Percentiles rank a stretch among this genome's conserved stretches.
Conservation (phyloP, 2,329 filamentous ascomycete species). For the Lasiodiplodia sp. region DNA sequence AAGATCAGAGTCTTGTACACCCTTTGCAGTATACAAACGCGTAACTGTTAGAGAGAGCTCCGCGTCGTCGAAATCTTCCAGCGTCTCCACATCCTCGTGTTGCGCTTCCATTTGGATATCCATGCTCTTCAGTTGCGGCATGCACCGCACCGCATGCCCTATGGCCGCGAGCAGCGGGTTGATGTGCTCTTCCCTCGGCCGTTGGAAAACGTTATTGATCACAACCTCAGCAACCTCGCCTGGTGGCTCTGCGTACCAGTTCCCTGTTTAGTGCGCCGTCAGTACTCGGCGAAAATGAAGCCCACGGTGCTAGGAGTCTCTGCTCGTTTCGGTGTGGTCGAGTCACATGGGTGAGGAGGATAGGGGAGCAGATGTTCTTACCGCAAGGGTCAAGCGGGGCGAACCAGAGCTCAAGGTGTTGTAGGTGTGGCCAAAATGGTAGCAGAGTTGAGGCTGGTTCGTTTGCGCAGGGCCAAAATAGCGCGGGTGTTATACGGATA, state of each 20-base stretch:
- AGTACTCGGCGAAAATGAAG: neutral
- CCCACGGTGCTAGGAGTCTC: too few species aligned
- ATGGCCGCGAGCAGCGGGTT: neutral
- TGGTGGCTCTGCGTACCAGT: too few species aligned
- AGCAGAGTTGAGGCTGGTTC: neutral
- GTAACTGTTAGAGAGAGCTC: neutral
- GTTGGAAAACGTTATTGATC: too few species aligned
- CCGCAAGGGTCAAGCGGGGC: neutral
- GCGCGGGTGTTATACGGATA: neutral
- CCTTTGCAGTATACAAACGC: too few species aligned
- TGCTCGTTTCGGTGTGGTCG: neutral
- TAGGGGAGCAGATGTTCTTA: neutral
- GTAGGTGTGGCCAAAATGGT: neutral
- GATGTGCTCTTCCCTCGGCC: neutral
- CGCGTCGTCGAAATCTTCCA: rapidly evolving
- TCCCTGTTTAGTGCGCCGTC: too few species aligned
- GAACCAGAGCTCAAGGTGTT: neutral
- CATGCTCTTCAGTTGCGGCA: neutral
- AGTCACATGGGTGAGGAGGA: too few species aligned
- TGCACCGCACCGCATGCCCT: neutral
- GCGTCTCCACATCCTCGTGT: neutral
- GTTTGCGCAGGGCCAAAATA: neutral
- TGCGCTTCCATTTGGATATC: neutral
- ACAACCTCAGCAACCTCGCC: too few species aligned
- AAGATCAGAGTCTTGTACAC: rapidly evolving